Conservation (phyloP, 352 stramenopile species). For the Pythium myriotylum region DNA sequence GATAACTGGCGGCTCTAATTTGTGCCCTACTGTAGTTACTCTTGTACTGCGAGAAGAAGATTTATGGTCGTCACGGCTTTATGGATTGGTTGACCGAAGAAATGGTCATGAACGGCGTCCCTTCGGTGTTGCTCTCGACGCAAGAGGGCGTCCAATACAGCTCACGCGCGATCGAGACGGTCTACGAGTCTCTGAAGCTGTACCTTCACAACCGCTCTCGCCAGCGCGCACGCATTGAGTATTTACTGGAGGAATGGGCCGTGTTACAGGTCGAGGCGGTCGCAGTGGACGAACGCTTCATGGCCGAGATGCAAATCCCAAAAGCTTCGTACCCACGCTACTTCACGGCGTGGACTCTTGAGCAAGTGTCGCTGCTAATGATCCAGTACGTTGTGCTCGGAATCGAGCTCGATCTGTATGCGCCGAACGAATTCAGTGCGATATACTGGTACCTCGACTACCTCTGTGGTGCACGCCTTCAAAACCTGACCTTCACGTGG, state of each 20-base stretch:
- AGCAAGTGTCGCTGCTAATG: constrained; percentile 75
- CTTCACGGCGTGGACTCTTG: constrained; percentile 83
- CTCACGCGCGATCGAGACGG: constrained; percentile 72
- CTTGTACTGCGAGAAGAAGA: constrained; percentile 85
- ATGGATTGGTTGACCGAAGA: constrained; percentile 82
- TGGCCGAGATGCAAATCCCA: constrained; percentile 81
- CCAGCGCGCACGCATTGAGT: constrained; percentile 79
- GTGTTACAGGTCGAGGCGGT: constrained; percentile 73
- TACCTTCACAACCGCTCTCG: constrained; percentile 81
- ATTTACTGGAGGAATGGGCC: constrained; percentile 81
- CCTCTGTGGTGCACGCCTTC: constrained; percentile 75
- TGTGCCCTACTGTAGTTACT: constrained; percentile 50
- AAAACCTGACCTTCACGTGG: constrained; percentile 83
- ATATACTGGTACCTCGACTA: constrained; percentile 90
- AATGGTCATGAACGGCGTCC: constrained; percentile 84
- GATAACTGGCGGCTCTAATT: too few species aligned
- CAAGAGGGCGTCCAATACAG: constrained; percentile 83
- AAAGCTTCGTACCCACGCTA: constrained; percentile 80
- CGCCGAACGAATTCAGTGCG: constrained; percentile 67
- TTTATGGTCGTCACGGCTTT: constrained; percentile 84
- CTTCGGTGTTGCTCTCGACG: constrained; percentile 79
- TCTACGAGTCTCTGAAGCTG: constrained; percentile 86
- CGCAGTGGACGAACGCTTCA: constrained; percentile 80
- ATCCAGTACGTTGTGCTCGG: constrained; percentile 78
- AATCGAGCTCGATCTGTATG: constrained; percentile 78